These are phyloP conservation scores for Trichosporon faecale DNA, from an alignment of 1,284 basidiomycete species.

Conservation along the genomic window DNA sequence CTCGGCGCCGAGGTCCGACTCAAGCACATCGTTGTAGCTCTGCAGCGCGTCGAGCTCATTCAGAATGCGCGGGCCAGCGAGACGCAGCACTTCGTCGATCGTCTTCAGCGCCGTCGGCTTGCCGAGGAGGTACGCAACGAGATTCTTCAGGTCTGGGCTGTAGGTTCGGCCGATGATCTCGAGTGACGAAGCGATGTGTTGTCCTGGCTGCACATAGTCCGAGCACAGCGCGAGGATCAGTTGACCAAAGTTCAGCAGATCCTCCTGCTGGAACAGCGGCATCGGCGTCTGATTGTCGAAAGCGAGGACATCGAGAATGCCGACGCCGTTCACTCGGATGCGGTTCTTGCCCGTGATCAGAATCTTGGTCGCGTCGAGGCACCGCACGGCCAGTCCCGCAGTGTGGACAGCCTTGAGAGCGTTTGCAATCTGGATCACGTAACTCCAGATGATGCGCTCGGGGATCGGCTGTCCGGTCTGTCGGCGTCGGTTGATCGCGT, in stretches of 20 bases:
- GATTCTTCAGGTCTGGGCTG: slow-evolving; percentile 74
- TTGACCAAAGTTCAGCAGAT: slow-evolving; percentile 79
- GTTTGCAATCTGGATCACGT: slow-evolving; percentile 83
- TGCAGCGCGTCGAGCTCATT: slow-evolving; percentile 81
- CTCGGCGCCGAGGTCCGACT: slow-evolving; percentile 80
- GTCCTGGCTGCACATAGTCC: slow-evolving; percentile 45
- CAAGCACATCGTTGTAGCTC: slow-evolving; percentile 75
- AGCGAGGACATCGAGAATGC: slow-evolving; percentile 76
- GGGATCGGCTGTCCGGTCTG: slow-evolving; percentile 56
- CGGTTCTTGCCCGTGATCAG: slow-evolving; percentile 86
- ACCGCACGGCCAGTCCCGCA: slow-evolving; percentile 73
- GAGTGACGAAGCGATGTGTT: slow-evolving; percentile 65
- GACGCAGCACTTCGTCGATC: slow-evolving; percentile 74
- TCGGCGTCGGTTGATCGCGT: slow-evolving; percentile 39
- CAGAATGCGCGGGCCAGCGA: slow-evolving; percentile 70
- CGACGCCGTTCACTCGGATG: slow-evolving; percentile 75
- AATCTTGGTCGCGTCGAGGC: slow-evolving; percentile 84
- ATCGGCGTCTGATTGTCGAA: slow-evolving; percentile 68
- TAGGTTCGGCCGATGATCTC: slow-evolving; percentile 74
- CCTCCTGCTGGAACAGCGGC: slow-evolving; percentile 67
- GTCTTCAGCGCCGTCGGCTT: slow-evolving; percentile 65
- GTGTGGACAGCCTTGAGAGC: slow-evolving; percentile 85
- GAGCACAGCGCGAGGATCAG: slow-evolving; percentile 79
- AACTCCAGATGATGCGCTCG: slow-evolving; percentile 90
- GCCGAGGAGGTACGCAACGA: slow-evolving; percentile 73